Evolutionary conservation across 2,329 filamentous ascomycete species (phyloP).

Genomic region (Emericellopsis atlantica): DNA sequence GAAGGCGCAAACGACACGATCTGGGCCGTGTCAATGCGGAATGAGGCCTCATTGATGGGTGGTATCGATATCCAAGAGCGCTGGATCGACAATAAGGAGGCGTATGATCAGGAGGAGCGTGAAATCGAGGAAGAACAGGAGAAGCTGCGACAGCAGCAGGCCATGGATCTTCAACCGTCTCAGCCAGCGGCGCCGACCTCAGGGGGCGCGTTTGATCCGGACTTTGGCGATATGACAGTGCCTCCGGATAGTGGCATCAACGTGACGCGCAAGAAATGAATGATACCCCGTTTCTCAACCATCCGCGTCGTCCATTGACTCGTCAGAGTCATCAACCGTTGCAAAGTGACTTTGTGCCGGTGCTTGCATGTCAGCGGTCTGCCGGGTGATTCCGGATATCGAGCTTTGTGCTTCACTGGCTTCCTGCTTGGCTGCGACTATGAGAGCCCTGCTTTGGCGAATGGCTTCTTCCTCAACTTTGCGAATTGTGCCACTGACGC

Average conservation of each 20-base stretch:
- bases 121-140: slow-evolving; percentile 66
- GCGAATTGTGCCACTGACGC: slow-evolving; percentile 84
- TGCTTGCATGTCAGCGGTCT: too few relatives aligned
- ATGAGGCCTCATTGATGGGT: slow-evolving; percentile 62
- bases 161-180: slow-evolving; percentile 20
- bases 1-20: slow-evolving; percentile 91
- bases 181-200: slow-evolving; percentile 4
- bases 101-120: slow-evolving; percentile 69
- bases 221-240: slow-evolving; percentile 39
- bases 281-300: slow-evolving; percentile 17
- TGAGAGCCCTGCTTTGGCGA: slow-evolving; percentile 57
- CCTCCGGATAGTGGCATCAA: slow-evolving; percentile 55
- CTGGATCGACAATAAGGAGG: slow-evolving; percentile 85
- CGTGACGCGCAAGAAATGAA: slow-evolving; percentile 49
- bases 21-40: slow-evolving; percentile 93
- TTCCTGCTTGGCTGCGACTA: slow-evolving; percentile 49
- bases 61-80: slow-evolving; percentile 86
- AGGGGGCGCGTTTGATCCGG: slow-evolving; percentile 20
- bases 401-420: neutral
- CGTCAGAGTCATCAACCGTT: slow-evolving; percentile 14
- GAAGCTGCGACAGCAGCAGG: slow-evolving; percentile 26
- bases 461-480: slow-evolving; percentile 89
- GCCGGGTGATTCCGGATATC: too few relatives aligned
- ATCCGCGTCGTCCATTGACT: slow-evolving; percentile 25
- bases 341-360: neutral